Percentiles rank a stretch among this genome's conserved stretches.
phyloP scores from a whole-genome alignment of 2,329 filamentous ascomycete genomes.

The Colletotrichum filicis region DNA sequence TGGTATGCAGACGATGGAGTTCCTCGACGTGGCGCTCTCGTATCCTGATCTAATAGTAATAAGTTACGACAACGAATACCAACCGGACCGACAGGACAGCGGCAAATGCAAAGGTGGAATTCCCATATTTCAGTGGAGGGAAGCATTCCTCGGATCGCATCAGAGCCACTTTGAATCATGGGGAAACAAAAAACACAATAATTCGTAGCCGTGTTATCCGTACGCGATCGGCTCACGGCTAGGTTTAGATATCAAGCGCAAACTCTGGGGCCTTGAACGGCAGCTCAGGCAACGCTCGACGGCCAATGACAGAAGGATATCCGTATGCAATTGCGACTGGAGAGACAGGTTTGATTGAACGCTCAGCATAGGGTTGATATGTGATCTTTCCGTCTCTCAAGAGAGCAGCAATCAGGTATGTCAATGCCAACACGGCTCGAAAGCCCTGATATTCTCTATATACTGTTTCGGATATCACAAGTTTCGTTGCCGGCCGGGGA shows the following conservation, averaged over 20 bases:
- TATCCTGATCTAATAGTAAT: neutral
- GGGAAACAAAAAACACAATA: neutral
- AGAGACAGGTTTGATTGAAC: neutral
- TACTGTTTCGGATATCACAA: neutral
- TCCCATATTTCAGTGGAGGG: neutral
- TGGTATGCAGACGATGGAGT: neutral
- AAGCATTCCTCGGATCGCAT: conserved; percentile 2
- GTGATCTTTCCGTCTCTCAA: neutral
- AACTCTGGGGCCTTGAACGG: neutral
- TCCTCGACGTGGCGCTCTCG: neutral
- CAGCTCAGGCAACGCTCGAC: neutral
- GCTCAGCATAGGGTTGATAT: no score
- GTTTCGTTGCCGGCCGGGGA: neutral
- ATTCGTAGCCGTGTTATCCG: neutral
- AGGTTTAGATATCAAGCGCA: neutral
- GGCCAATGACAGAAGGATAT: neutral
- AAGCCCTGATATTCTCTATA: neutral
- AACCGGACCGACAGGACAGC: neutral
- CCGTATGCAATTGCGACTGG: neutral
- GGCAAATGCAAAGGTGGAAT: neutral
- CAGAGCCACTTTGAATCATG: neutral
- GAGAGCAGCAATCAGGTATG: no score
- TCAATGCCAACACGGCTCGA: neutral
- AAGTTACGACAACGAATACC: neutral
- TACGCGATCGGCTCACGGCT: neutral